A percentile compares a stretch with the other conserved stretches of the same genome.
phyloP scores from a whole-genome alignment of 2,329 filamentous ascomycete genomes.

The Plenodomus tracheiphilus region DNA sequence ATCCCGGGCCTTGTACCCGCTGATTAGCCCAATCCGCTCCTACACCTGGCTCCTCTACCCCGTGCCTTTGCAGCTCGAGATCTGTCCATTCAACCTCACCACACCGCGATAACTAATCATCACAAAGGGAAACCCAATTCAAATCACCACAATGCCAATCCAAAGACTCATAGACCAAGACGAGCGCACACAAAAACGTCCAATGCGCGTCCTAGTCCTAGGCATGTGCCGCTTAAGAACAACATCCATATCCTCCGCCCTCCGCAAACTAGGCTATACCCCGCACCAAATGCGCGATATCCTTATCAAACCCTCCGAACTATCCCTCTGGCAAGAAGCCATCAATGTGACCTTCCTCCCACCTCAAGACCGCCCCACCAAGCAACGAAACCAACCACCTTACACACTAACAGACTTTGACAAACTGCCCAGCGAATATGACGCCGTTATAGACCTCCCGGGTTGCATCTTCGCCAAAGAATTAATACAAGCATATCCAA shows the following conservation, averaged over 20 bases:
- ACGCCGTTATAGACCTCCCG: constrained; percentile 39
- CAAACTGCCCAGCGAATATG: constrained; percentile 50
- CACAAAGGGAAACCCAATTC: background rate
- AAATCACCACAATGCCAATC: constrained; percentile 8
- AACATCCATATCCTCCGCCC: constrained; percentile 50
- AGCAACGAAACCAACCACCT: constrained; percentile 16
- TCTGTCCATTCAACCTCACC: background rate
- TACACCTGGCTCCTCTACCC: background rate
- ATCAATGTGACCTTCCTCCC: constrained; percentile 26
- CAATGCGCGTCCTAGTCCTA: constrained; percentile 73
- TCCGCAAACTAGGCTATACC: constrained; percentile 51
- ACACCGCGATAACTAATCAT: background rate
- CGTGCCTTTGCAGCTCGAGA: background rate
- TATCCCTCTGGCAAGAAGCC: constrained; percentile 37
- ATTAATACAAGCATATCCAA: constrained; percentile 36
- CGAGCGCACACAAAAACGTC: constrained; percentile 66
- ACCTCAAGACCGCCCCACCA: constrained; percentile 10
- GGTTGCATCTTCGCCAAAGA: constrained; percentile 32
- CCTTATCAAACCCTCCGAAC: constrained; percentile 20
- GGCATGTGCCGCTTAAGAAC: constrained; percentile 73
- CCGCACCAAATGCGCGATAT: constrained; percentile 29
- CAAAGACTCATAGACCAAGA: constrained; percentile 61
- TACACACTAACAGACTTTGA: constrained; percentile 50
- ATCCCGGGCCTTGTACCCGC: constrained; percentile 23
- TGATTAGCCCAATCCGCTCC: constrained; percentile 30